Evolutionary conservation across 2,329 filamentous ascomycete species (phyloP).

Genomic region (Kalmusia sp.): DNA sequence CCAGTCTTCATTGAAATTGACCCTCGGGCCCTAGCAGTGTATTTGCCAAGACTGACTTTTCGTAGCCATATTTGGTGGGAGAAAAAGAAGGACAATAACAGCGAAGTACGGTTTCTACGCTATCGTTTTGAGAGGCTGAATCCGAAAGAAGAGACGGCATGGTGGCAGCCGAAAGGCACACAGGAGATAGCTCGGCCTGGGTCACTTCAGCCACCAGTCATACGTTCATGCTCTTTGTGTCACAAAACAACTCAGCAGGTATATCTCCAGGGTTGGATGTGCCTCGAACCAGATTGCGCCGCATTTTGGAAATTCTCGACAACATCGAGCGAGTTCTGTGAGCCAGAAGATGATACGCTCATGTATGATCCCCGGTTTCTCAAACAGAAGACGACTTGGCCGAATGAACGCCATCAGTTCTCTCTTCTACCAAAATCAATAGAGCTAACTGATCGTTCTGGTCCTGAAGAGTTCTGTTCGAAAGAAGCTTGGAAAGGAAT

Average conservation of each 20-base stretch:
- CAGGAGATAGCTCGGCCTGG: slow-evolving; percentile 37
- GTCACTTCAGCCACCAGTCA: slow-evolving; percentile 35
- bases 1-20: too few species aligned
- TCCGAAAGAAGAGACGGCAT: slow-evolving; percentile 55
- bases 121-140: slow-evolving; percentile 72
- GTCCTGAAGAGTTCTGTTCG: slow-evolving; percentile 57
- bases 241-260: slow-evolving; percentile 40
- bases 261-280: slow-evolving; percentile 64
- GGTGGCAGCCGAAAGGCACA: slow-evolving; percentile 61
- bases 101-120: slow-evolving; percentile 58
- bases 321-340: slow-evolving; percentile 23
- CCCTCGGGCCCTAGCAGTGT: too few species aligned
- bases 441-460: slow-evolving; percentile 41
- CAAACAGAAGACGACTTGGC: slow-evolving; percentile 57
- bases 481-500: slow-evolving; percentile 66
- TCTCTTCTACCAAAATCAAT: slow-evolving; percentile 35
- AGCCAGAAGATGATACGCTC: slow-evolving; percentile 47
- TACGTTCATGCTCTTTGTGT: slow-evolving; percentile 48
- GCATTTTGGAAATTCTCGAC: slow-evolving; percentile 61
- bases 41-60: too few species aligned
- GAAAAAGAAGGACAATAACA: slow-evolving; percentile 49
- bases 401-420: slow-evolving; percentile 46
- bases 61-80: slow-evolving; percentile 76
- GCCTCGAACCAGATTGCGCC: slow-evolving; percentile 60
- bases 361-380: slow-evolving; percentile 66